These are phyloP conservation scores for Breviolum minutum DNA, from an alignment of 73 alveolate genomes.

Conservation along the genomic window DNA sequence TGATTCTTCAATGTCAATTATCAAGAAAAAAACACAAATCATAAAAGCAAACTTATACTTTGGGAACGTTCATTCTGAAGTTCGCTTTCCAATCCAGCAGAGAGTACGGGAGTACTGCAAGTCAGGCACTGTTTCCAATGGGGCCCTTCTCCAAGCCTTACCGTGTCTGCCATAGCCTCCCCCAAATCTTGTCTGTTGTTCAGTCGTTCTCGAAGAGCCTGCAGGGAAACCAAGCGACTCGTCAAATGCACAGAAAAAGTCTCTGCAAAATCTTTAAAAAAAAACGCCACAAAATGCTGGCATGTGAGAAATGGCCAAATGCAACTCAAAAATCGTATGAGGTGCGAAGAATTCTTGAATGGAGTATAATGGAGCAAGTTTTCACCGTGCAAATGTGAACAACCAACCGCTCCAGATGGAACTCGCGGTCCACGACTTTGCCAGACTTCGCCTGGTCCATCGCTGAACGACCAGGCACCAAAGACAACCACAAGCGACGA, in stretches of 20 bases:
- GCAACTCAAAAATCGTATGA: too few relatives aligned
- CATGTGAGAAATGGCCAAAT: too few relatives aligned
- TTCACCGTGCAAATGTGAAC: too few relatives aligned
- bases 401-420: conserved; percentile 54
- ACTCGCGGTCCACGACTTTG: conserved; percentile 85
- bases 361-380: too few relatives aligned
- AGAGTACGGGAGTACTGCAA: background rate
- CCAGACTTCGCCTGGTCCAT: conserved; percentile 77
- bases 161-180: conserved; percentile 94
- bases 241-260: background rate
- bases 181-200: conserved; percentile 90
- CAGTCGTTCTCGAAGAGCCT: conserved; percentile 90
- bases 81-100: background rate
- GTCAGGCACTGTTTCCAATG: conserved; percentile 82
- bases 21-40: too few relatives aligned
- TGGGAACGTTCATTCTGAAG: too few relatives aligned
- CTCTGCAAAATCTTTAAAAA: too few relatives aligned
- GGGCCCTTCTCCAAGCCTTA: conserved; percentile 92
- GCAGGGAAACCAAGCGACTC: background rate
- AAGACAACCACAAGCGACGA: background rate
- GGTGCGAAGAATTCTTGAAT: too few relatives aligned
- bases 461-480: background rate
- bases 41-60: too few relatives aligned
- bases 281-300: background rate
- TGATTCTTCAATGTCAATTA: background rate